Conservation (phyloP, 495 filamentous ascomycete genomes). For the Lasiosphaeriaceae sp. region DNA sequence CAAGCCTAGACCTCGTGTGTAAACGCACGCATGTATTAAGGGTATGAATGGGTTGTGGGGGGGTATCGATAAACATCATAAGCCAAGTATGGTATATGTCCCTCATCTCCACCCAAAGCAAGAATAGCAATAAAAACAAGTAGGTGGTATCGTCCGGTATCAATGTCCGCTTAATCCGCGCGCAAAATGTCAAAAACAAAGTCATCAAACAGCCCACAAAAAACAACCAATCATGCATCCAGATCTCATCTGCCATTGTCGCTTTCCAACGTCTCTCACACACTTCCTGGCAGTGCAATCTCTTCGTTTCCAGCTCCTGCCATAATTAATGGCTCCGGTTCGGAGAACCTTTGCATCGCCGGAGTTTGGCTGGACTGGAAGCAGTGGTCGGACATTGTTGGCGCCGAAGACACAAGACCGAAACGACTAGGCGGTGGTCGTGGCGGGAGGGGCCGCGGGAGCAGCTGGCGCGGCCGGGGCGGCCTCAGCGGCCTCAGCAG, state of each 20-base stretch:
- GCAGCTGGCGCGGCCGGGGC: constrained; percentile 12
- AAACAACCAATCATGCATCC: neutral
- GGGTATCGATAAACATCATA: neutral
- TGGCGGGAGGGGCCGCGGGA: neutral
- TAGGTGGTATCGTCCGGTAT: constrained; percentile 12
- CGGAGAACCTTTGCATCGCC: too few relatives aligned
- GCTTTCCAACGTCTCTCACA: too few relatives aligned
- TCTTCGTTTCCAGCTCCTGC: too few relatives aligned
- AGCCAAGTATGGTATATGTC: neutral
- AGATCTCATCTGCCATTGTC: too few relatives aligned
- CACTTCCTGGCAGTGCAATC: too few relatives aligned
- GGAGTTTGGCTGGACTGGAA: too few relatives aligned
- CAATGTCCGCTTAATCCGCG: constrained; percentile 1
- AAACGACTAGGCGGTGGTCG: neutral
- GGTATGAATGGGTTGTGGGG: too few relatives aligned
- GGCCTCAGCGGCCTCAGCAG: constrained; percentile 15
- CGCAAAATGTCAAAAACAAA: neutral
- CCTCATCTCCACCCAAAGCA: neutral
- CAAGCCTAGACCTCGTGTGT: too few relatives aligned
- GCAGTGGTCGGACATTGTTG: too few relatives aligned
- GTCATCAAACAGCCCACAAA: neutral
- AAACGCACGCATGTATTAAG: too few relatives aligned
- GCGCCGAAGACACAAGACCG: neutral
- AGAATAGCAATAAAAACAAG: constrained; percentile 7
- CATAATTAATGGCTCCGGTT: too few relatives aligned